These are phyloP conservation scores for Stachybotrys echinatus DNA, from an alignment of 2,329 filamentous ascomycete species.

Conservation along the genomic window DNA sequence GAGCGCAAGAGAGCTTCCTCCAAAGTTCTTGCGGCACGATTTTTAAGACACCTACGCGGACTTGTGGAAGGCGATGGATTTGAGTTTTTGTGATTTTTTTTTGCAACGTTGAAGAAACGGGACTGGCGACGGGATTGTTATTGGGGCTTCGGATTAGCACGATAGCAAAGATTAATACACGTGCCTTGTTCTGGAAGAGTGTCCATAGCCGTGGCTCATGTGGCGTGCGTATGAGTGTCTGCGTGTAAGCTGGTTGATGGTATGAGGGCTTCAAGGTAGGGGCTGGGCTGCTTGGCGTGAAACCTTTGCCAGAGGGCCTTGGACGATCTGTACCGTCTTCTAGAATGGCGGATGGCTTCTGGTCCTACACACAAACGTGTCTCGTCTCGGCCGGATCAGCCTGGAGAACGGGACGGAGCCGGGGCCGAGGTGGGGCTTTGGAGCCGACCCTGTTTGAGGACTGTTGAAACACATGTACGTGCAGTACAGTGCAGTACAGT, in stretches of 20 bases:
- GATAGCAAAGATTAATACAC: not conserved
- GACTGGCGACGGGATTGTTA: not conserved
- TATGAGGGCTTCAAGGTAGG: too few species aligned
- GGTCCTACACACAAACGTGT: too few species aligned
- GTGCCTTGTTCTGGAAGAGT: too few species aligned
- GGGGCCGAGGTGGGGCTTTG: not conserved
- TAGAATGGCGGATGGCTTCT: too few species aligned
- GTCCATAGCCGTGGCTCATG: too few species aligned
- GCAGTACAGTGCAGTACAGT: too few species aligned
- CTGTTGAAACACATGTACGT: too few species aligned
- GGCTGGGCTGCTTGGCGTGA: too few species aligned
- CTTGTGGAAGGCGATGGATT: not conserved
- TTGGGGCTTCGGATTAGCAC: not conserved
- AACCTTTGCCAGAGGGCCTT: too few species aligned
- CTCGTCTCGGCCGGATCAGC: not conserved
- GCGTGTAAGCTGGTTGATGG: too few species aligned
- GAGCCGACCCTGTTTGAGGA: not conserved
- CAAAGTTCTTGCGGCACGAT: not conserved
- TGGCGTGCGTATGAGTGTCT: too few species aligned
- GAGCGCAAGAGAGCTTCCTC: not conserved
- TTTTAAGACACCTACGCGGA: not conserved
- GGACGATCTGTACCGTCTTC: too few species aligned
- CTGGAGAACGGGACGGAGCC: not conserved
- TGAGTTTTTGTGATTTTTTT: not conserved
- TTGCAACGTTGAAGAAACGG: not conserved